Percentiles rank a stretch among this genome's conserved stretches.
Conservation (phyloP, 352 stramenopile species). For the Aphanomyces stellatus region DNA sequence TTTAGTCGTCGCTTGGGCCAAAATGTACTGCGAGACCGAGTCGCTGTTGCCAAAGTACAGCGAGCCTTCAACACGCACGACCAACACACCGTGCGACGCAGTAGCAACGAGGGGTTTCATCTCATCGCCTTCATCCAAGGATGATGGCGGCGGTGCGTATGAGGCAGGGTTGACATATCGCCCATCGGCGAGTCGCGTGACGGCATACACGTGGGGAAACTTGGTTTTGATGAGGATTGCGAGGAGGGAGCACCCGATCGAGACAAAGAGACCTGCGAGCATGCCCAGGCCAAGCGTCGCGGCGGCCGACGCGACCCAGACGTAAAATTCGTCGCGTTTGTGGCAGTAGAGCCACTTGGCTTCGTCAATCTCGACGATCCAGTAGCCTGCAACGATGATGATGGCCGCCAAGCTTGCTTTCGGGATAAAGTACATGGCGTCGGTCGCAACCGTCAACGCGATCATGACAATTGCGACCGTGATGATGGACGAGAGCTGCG, state of each 20-base stretch:
- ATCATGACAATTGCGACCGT: slow-evolving; percentile 85
- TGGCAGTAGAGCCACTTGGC: slow-evolving; percentile 71
- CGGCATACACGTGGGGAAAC: slow-evolving; percentile 33
- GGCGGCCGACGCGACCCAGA: slow-evolving; percentile 43
- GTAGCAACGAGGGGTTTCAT: slow-evolving; percentile 1
- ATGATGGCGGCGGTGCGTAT: slow-evolving; percentile 16
- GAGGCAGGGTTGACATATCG: slow-evolving; percentile 28
- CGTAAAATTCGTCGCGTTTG: slow-evolving; percentile 50
- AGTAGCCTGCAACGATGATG: slow-evolving; percentile 83
- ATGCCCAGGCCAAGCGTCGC: slow-evolving; percentile 43
- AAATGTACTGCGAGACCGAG: slow-evolving; percentile 50
- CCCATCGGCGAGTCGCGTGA: slow-evolving; percentile 34
- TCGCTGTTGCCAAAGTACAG: slow-evolving; percentile 66
- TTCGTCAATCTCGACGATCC: slow-evolving; percentile 83
- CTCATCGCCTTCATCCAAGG: too few species aligned
- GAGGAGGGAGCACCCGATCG: slow-evolving; percentile 47
- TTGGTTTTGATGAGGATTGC: slow-evolving; percentile 61
- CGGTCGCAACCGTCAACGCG: slow-evolving; percentile 80
- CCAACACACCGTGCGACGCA: slow-evolving; percentile 34
- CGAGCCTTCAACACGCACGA: slow-evolving; percentile 51
- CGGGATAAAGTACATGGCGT: slow-evolving; percentile 83
- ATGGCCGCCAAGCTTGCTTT: slow-evolving; percentile 80
- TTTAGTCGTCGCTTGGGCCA: slow-evolving; percentile 23
- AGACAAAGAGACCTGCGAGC: slow-evolving; percentile 38
- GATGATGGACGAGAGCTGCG: slow-evolving; percentile 82